Base-by-base conservation (phyloP, 805 yeast species). In the Naumovozyma castellii region DNA sequence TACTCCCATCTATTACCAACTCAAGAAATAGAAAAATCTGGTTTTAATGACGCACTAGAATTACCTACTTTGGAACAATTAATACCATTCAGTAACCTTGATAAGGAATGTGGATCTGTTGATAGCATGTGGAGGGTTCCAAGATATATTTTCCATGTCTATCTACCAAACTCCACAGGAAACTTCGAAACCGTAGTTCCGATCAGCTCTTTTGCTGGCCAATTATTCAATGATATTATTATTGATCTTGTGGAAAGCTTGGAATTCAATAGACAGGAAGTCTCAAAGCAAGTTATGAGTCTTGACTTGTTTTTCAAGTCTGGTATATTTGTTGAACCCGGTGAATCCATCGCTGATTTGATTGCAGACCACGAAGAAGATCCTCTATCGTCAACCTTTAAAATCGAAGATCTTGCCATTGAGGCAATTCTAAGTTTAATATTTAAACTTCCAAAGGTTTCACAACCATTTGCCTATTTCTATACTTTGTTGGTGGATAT, bases 241-340 rank as follows among this genome's bases (percentile, higher is more conserved):
- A 72, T 73, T 37, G 97, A 90, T 60, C 64, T 84, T 25, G 73
- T 88, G 39, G 78, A 81, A 44, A 77, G 81, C 49, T 65, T 90
- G 66, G 94, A 88, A 48, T 92, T 85, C 68, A 92, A 92, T 64
- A 80, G 95, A 54, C 76, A 75, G 35, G 92, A 84, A 47, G 94
- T 85, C 8, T 79, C 95, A 0, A 77, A 84, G 46, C 96, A 87
- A 59, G 72, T 92, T 34, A 71, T 85, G 22, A 75, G 80, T 5
- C 62, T 92, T 40, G 87, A 82, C 52, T 59, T 75, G 39, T 88
- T 78, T 52, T 87, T 87, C 66, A 71, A 75, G 45, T 69, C 75
- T 9, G 73, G 73, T 31, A 52, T 70, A n/a, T 83, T 84, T 60
- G 75, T 85, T 1, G 72, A 73, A 33, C 75, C 92, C 1, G 94